Percentiles rank a stretch among this genome's conserved stretches.
Conservation (phyloP, 768 basidiomycete genomes). For the Peribolospora baueri region DNA sequence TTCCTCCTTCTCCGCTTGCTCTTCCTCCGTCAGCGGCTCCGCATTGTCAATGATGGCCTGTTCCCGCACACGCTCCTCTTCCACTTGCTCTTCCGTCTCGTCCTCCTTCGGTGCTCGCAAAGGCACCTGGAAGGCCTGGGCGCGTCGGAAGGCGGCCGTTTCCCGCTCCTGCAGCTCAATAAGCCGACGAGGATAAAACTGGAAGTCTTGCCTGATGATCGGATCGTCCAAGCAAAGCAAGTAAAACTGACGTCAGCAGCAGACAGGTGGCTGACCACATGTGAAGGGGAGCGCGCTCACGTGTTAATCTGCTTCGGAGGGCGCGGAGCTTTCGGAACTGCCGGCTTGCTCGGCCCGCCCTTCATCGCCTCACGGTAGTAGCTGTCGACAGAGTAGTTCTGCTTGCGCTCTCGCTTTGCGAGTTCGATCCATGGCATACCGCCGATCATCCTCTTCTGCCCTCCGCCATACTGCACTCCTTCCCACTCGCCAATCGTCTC, state of each 20-base stretch:
- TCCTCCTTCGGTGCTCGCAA: slow-evolving; percentile 40
- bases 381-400: slow-evolving; percentile 75
- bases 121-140: slow-evolving; percentile 17
- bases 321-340: slow-evolving; percentile 45
- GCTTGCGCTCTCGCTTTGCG: slow-evolving; percentile 76
- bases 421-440: slow-evolving; percentile 36
- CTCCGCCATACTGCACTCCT: slow-evolving; percentile 11
- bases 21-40: slow-evolving; percentile 72
- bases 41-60: slow-evolving; percentile 76
- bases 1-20: slow-evolving; percentile 53
- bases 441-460: slow-evolving; percentile 6
- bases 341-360: slow-evolving; percentile 24
- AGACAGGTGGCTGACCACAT: neutral
- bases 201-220: slow-evolving; percentile 58
- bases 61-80: slow-evolving; percentile 49
- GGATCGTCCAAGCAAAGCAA: neutral
- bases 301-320: slow-evolving; percentile 69
- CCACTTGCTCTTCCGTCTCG: slow-evolving; percentile 54
- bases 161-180: slow-evolving; percentile 68
- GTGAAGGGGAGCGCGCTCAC: slow-evolving; percentile 26
- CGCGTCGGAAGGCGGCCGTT: slow-evolving; percentile 27
- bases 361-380: slow-evolving; percentile 87
- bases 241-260: neutral
- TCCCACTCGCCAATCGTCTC: slow-evolving; percentile 13
- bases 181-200: slow-evolving; percentile 72